phyloP scores from a whole-genome alignment of 139 green algal genomes.

The Coelastrella sp. region DNA sequence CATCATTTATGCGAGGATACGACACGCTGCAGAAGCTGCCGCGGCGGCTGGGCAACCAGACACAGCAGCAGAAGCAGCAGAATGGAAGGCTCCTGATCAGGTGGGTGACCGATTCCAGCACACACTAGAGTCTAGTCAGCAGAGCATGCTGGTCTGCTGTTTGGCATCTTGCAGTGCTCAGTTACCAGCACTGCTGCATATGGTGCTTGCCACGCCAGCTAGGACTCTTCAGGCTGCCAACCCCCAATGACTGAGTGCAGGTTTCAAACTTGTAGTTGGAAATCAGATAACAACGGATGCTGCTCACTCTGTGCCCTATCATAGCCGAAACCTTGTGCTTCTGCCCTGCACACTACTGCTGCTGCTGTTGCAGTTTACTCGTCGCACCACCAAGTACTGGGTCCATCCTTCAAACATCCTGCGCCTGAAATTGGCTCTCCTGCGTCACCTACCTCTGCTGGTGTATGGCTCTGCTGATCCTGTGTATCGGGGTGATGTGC shows the following conservation, averaged over 20 bases:
- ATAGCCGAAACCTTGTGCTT: not conserved
- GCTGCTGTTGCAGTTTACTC: slow-evolving; percentile 59
- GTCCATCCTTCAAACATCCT: slow-evolving; percentile 73
- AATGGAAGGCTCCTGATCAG: slow-evolving; percentile 36
- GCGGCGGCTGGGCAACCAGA: not conserved
- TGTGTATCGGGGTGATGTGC: not conserved
- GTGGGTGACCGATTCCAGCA: not conserved
- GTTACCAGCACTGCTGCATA: no score
- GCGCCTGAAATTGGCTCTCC: slow-evolving; percentile 72
- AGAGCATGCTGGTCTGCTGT: not conserved
- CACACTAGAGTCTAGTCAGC: not conserved
- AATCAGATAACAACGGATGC: no score
- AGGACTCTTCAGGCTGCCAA: not conserved
- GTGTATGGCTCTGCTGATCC: slow-evolving; percentile 68
- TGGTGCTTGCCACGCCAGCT: not conserved
- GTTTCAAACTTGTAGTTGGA: no score
- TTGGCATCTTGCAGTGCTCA: no score
- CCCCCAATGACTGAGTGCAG: no score
- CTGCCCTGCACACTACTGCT: not conserved
- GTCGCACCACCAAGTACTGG: slow-evolving; percentile 90
- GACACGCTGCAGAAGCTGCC: slow-evolving; percentile 1
- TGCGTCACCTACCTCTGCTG: slow-evolving; percentile 86
- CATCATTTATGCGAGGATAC: not conserved
- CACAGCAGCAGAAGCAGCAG: not conserved
- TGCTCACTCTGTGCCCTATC: not conserved